A percentile compares a stretch with the other conserved stretches of the same genome.
Conservation (phyloP, 1,139 yeast species). For the Magnusiomyces suaveolens region DNA sequence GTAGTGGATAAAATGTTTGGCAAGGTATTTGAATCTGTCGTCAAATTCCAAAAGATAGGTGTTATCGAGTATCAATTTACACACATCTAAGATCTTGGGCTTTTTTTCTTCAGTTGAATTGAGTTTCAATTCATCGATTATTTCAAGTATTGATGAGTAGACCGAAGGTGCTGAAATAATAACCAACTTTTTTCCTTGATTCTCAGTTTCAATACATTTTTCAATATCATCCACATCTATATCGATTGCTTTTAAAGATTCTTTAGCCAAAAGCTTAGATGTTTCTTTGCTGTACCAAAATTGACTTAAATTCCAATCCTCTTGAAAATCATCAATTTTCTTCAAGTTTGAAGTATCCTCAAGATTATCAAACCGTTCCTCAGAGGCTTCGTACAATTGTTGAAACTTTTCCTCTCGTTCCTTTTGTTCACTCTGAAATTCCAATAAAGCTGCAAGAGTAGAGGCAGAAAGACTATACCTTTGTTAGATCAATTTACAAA, state of each 20-base stretch:
- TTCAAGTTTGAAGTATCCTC: conserved; percentile 20
- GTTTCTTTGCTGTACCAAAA: conserved; percentile 79
- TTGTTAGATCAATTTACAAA: not conserved
- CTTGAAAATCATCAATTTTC: conserved; percentile 58
- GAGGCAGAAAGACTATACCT: conserved; percentile 46
- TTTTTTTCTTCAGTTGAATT: not conserved
- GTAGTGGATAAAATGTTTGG: conserved; percentile 63
- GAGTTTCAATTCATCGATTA: conserved; percentile 7
- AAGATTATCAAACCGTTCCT: conserved; percentile 31
- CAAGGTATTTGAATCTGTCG: conserved; percentile 60
- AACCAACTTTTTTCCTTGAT: conserved; percentile 1
- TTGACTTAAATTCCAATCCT: conserved; percentile 91
- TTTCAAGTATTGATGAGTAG: conserved; percentile 64
- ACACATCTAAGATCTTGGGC: not conserved
- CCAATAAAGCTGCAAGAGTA: conserved; percentile 68
- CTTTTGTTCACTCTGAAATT: conserved; percentile 59
- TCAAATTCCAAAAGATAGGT: conserved; percentile 71
- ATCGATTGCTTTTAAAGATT: conserved; percentile 62
- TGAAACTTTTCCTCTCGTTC: conserved; percentile 52
- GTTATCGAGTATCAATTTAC: conserved; percentile 35
- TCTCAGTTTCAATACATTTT: conserved; percentile 26
- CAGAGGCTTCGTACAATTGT: conserved; percentile 49
- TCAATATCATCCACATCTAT: not conserved
- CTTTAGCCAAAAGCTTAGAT: conserved; percentile 56
- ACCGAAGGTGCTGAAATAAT: conserved; percentile 88